Base-by-base conservation (phyloP, 495 filamentous ascomycete genomes). In the Annulohypoxylon maeteangense region DNA sequence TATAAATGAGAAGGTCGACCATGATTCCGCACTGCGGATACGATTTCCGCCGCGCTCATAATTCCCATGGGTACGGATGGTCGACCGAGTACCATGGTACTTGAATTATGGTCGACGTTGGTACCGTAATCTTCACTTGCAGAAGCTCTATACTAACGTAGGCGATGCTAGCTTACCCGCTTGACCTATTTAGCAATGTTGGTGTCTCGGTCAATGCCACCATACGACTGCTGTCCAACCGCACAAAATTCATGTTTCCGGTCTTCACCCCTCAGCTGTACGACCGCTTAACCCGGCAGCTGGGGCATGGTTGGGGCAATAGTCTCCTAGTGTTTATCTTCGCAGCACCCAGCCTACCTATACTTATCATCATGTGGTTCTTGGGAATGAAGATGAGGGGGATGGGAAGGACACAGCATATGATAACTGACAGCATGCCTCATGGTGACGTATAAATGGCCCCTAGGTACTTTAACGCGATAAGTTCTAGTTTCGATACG, bases 111-210 rank as follows among this genome's bases (percentile, higher is more conserved):
- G 86, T 88, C 0, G 85, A 90, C 25, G 80, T 90, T 16, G 88
- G 88, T 0, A 80, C 82, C 0, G 66, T 81, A 0, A 76, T 88
- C 8, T 85, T 90, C 32, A 87, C 86, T 0, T 68, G 84, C n/a
- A 89, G 89, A 4, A 83, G 86, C 69, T 80, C 89, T 36, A 82
- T 79, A 29, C 80, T 81, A 10, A 88, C 89, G 70, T 87, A 91
- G 77, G 88, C 87, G 42, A 84, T 90, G 34, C 87, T 91, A 75
- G 90, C 90, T 6, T 93, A 93, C 68, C 80, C 68, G 10, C 55
- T 76, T 1, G 74, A 78, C 16, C 32, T 68, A 22, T 79, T 76
- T 23, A 68, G 34, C 7, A 62, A 75, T 22, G 53, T 70, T 20
- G 67, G 56, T 10, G 76, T 74, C 7, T 72, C 64, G 14, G 72